phyloP scores from a whole-genome alignment of 2,329 filamentous ascomycete species.

The Colletotrichum lupini region DNA sequence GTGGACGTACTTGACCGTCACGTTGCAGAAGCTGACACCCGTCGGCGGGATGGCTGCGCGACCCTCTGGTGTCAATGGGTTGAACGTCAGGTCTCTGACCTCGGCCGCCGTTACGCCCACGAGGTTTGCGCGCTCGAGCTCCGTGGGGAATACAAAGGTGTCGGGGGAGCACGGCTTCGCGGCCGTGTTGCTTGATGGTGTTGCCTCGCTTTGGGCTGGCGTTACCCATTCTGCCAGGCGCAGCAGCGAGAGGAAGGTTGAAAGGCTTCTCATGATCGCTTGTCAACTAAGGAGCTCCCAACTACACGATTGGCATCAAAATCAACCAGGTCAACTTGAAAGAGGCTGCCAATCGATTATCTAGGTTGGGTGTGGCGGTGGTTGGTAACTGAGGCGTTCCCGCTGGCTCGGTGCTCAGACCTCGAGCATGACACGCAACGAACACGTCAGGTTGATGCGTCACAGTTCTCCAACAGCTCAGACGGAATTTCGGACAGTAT shows the following conservation, averaged over 20 bases:
- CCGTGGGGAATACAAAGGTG: slow-evolving; percentile 1
- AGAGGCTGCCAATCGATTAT: background rate
- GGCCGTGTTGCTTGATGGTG: background rate
- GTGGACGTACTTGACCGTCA: slow-evolving; percentile 41
- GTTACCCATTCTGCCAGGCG: background rate
- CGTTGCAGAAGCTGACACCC: slow-evolving; percentile 41
- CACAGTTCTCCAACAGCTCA: background rate
- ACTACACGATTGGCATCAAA: background rate
- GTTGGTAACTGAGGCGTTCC: background rate
- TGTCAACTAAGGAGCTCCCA: background rate
- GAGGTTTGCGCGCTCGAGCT: slow-evolving; percentile 18
- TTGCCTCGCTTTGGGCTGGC: background rate
- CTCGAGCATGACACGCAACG: background rate
- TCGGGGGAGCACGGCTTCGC: slow-evolving; percentile 1
- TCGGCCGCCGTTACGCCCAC: slow-evolving; percentile 8
- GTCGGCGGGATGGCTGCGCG: slow-evolving; percentile 29
- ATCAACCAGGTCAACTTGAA: background rate
- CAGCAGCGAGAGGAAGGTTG: background rate
- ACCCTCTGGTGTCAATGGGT: slow-evolving; percentile 25
- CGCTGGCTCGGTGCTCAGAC: slow-evolving; percentile 6
- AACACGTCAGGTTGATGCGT: slow-evolving; percentile 11
- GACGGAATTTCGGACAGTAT: background rate
- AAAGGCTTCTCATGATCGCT: slow-evolving; percentile 15
- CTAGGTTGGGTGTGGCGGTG: background rate
- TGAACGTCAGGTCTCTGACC: slow-evolving; percentile 17